Percentiles rank a stretch among this genome's conserved stretches.
Evolutionary conservation across 768 basidiomycete species (phyloP).

Genomic region (Thelephora ganbajun): DNA sequence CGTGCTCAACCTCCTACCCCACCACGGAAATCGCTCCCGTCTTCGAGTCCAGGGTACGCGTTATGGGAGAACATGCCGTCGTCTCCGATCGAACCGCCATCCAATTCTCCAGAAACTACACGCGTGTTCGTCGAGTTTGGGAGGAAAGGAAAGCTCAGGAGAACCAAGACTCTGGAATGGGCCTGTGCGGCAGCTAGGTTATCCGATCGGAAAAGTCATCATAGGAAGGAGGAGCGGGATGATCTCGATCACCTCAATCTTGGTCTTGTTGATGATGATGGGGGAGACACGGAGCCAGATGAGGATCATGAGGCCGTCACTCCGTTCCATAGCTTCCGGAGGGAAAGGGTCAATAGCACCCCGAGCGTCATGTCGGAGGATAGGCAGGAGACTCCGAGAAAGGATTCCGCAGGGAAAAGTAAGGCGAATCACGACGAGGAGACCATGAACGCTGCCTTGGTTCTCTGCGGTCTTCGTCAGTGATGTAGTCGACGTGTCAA

Average conservation of each 20-base stretch:
- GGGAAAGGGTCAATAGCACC: constrained; percentile 5
- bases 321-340: constrained; percentile 23
- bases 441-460: constrained; percentile 57
- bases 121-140: constrained; percentile 16
- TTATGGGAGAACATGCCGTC: constrained; percentile 20
- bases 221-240: constrained; percentile 2
- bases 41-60: constrained; percentile 5
- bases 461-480: constrained; percentile 41
- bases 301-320: constrained; percentile 55
- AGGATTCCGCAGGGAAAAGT: constrained; percentile 27
- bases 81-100: constrained; percentile 12
- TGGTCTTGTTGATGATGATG: constrained; percentile 15
- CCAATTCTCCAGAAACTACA: constrained; percentile 5
- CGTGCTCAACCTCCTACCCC: constrained; percentile 9
- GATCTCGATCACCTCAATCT: constrained; percentile 5
- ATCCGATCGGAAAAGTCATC: neutral
- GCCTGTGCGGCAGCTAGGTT: constrained; percentile 23
- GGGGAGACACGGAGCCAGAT: constrained; percentile 41
- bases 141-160: constrained; percentile 4
- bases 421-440: constrained; percentile 33
- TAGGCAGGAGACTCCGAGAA: constrained; percentile 18
- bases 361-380: constrained; percentile 6
- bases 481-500: constrained; percentile 3
- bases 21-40: constrained; percentile 8
- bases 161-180: constrained; percentile 21